Evolutionary conservation across 306 rosid species (phyloP), one percentile per base, ranked within the genome.

Genomic region (Mimosa bimucronata): DNA sequence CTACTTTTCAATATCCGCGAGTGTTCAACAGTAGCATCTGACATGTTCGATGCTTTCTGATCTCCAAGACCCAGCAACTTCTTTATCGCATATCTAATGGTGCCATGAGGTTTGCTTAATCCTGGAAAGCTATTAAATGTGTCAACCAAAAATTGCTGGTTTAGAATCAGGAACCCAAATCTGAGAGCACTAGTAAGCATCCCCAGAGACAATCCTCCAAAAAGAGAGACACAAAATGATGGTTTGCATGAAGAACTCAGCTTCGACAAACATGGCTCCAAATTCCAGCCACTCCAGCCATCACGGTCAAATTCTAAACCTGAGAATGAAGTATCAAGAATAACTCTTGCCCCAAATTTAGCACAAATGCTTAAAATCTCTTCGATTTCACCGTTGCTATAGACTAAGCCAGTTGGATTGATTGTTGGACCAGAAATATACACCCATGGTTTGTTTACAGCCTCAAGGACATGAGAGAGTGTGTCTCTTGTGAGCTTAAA

Each of bases 341-440:
- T 81, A 72, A 95, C 99, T 86, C 91, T 91, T 19, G 98, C 99
- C 62, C 99, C 97, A 78, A 83, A 87, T 76, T 80, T 90, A 76
- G 97, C 92, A 85, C 99, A 93, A 65, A 86, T 79, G 58, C 79
- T 71, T 77, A 95, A 81, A 78, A 93, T 81, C 81, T 60, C 82
- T 77, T 77, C 92, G 6, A 95, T 93, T 87, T 95, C 98, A 60
- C 75, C 61, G 85, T 85, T 88, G 92, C 79, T 83, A 80, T 95
- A 95, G 82, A 95, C 70, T 84, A 85, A 85, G 85, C 99, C 99
- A 76, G 98, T 95, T 69, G 98, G 99, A 84, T 75, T 91, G 65
- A 93, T 79, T 42, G 99, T 95, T 77, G 99, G 99, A 53, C 99
- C 99, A 83, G 94, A 95, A 83, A 95, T 90, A 88, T 89, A 93